A percentile compares a stretch with the other conserved stretches of the same genome.
Evolutionary conservation across 768 basidiomycete species (phyloP).

Genomic region (Astraeus odoratus): DNA sequence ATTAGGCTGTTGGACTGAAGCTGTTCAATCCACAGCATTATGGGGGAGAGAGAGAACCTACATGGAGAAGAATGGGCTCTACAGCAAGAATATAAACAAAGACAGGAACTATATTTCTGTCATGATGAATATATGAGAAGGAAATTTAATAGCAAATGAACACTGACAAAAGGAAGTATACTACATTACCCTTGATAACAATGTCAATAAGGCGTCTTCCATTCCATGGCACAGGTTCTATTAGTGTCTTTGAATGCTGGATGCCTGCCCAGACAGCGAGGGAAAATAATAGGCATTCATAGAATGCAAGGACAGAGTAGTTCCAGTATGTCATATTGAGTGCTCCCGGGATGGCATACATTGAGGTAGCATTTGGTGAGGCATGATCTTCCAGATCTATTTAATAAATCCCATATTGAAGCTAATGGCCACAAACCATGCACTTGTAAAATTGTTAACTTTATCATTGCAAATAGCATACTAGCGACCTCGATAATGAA

Average conservation of each 20-base stretch:
- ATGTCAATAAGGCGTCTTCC: background rate
- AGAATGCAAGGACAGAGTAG: background rate
- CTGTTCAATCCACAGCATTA: background rate
- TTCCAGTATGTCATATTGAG: background rate
- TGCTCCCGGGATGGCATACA: background rate
- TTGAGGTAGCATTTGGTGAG: background rate
- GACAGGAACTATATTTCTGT: background rate
- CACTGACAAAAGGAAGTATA: background rate
- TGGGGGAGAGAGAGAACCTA: background rate
- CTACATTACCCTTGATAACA: background rate
- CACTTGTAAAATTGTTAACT: background rate
- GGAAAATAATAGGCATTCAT: background rate
- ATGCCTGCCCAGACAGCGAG: background rate
- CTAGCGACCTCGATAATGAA: background rate
- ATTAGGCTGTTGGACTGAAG: background rate
- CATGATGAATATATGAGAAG: background rate
- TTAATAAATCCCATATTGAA: too few species aligned
- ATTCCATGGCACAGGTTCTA: background rate
- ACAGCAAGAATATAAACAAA: background rate
- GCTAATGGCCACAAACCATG: background rate
- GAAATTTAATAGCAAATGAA: background rate
- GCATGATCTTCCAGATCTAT: background rate
- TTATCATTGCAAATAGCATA: background rate
- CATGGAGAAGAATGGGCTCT: background rate
- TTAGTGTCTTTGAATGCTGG: background rate